Evolutionary conservation across 768 basidiomycete species (phyloP).

Genomic region (Imleria badia): DNA sequence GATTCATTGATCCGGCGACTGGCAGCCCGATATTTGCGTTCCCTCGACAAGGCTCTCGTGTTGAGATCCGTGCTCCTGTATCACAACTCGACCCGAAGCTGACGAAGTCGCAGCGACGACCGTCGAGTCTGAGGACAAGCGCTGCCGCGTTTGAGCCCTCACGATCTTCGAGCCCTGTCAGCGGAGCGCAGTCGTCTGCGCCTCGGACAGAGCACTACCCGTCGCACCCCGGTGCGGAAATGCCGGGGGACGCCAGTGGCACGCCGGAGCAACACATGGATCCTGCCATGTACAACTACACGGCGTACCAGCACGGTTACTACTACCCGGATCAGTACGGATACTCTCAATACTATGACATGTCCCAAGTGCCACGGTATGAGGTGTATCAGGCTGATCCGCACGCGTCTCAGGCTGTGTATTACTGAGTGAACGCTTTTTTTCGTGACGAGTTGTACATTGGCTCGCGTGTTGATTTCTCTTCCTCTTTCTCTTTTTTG

Average conservation of each 20-base stretch:
- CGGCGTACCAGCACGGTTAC: conserved; percentile 58
- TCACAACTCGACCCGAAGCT: conserved; percentile 26
- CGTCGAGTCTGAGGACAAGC: conserved; percentile 47
- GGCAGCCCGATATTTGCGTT: conserved; percentile 73
- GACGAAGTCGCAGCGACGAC: conserved; percentile 29
- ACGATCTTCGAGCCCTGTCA: conserved; percentile 28
- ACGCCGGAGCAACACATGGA: conserved; percentile 31
- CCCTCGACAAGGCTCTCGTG: conserved; percentile 66
- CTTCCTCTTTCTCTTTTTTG: conserved; percentile 11
- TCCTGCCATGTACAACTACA: conserved; percentile 50
- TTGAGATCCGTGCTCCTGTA: conserved; percentile 72
- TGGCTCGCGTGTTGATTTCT: conserved; percentile 13
- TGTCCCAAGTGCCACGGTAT: conserved; percentile 63
- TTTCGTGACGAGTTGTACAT: conserved; percentile 4
- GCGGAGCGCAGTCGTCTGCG: conserved; percentile 11
- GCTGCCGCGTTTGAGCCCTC: conserved; percentile 52
- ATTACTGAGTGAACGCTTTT: conserved; percentile 48
- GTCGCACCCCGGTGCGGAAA: conserved; percentile 8
- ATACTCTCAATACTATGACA: conserved; percentile 68
- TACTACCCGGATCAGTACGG: conserved; percentile 71
- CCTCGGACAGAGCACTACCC: conserved; percentile 14
- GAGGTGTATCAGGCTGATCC: conserved; percentile 63
- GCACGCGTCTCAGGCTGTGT: conserved; percentile 50
- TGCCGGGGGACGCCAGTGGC: conserved; percentile 15
- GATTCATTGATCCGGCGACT: conserved; percentile 64